Conservation (phyloP, 129 eudicot genomes). For the Dittrichia graveolens region DNA sequence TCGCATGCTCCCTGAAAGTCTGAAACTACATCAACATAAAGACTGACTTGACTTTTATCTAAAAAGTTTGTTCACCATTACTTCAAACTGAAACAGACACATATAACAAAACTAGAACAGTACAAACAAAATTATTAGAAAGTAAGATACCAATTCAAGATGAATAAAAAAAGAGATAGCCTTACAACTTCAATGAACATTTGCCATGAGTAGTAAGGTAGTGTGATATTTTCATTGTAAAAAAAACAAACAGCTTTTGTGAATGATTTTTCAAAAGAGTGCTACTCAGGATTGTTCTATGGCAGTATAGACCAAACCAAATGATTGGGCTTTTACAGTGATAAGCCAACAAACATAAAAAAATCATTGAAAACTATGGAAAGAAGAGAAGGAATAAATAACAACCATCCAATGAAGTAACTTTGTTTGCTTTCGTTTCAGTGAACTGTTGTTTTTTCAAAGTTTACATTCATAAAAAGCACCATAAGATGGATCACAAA, state of each 20-base stretch:
- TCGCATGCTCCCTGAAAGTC: too few relatives aligned
- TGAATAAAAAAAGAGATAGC: neutral
- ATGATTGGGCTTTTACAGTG: conserved; percentile 2
- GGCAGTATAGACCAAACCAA: neutral
- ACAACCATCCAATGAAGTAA: neutral
- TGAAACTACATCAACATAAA: too few relatives aligned
- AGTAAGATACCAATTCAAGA: neutral
- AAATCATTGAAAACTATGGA: neutral
- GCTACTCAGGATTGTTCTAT: conserved; percentile 15
- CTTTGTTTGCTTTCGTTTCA: conserved; percentile 10
- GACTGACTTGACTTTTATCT: too few relatives aligned
- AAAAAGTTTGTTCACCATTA: too few relatives aligned
- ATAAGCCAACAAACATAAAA: neutral
- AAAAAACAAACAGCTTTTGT: conserved; percentile 16
- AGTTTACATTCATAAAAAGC: neutral
- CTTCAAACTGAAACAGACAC: too few relatives aligned
- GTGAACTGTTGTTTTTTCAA: neutral
- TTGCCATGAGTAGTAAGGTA: conserved; percentile 1
- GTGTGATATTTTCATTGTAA: neutral
- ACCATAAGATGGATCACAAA: neutral
- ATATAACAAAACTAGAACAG: neutral
- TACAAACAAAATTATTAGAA: conserved; percentile 1
- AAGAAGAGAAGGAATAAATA: conserved; percentile 8
- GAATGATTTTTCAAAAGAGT: neutral
- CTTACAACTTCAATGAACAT: conserved; percentile 3